Evolutionary conservation across 1,284 basidiomycete species (phyloP).

Genomic region (Neonothopanus nambi): DNA sequence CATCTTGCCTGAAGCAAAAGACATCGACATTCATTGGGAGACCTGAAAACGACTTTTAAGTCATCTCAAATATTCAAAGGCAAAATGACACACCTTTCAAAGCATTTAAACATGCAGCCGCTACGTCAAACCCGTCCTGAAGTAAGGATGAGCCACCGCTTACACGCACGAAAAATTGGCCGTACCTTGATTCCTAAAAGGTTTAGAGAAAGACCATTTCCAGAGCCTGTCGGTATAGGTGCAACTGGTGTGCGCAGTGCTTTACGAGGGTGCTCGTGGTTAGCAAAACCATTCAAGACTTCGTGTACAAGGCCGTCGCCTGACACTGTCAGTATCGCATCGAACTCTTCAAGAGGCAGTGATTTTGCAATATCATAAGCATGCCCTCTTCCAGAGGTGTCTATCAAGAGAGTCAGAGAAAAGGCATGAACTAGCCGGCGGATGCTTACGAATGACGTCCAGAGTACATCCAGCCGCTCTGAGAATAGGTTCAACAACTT

Average conservation of each 20-base stretch:
- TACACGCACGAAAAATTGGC: not conserved
- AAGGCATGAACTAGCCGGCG: conserved; percentile 13
- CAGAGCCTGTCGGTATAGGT: conserved; percentile 88
- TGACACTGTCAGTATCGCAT: conserved; percentile 82
- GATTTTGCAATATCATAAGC: conserved; percentile 70
- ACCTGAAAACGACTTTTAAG: conserved; percentile 40
- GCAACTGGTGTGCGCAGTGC: conserved; percentile 81
- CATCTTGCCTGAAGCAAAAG: conserved; percentile 75
- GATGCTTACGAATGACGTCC: conserved; percentile 53
- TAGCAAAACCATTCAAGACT: conserved; percentile 88
- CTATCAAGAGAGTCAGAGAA: conserved; percentile 37
- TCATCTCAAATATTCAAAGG: not conserved
- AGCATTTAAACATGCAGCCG: conserved; percentile 77
- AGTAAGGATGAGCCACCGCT: conserved; percentile 5
- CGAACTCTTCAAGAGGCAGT: conserved; percentile 61
- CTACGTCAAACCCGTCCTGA: conserved; percentile 75
- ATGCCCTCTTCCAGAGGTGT: conserved; percentile 73
- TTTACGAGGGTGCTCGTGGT: conserved; percentile 63
- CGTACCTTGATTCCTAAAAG: conserved; percentile 65
- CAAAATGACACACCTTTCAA: conserved; percentile 78
- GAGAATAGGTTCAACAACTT: conserved; percentile 78
- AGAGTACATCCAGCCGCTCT: conserved; percentile 73
- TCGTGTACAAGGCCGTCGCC: conserved; percentile 93
- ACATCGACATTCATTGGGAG: conserved; percentile 78
- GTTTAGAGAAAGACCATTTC: conserved; percentile 80